Evolutionary conservation across 2,329 filamentous ascomycete species (phyloP), one percentile per base, ranked within the genome.

Genomic region (Verticillium isaacii): DNA sequence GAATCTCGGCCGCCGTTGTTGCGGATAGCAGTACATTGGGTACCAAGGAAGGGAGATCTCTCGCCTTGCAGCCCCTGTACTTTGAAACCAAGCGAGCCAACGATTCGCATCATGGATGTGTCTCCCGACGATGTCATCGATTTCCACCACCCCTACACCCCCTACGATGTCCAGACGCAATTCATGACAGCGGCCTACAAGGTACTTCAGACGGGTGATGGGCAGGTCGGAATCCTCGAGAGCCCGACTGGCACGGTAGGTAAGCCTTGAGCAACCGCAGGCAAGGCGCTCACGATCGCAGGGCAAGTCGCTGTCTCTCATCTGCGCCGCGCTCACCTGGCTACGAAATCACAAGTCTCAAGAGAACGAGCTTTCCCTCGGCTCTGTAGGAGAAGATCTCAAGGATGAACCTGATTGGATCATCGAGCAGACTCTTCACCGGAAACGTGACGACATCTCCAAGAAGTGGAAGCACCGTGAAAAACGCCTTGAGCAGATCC

Each of bases 251-350:
- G 93, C 74, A 90, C 86, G 65, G 83, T 84, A 71, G 66, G 77
- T 54, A 15, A 54, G 15, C 12, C 58, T 23, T 4, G 32, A 32
- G 11, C 3, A 52, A 52, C 45, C 7, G 9, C 19, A 52, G 8
- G 19, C 32, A 32, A 5, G 19, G 64, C 72, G 65, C 11, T 37
- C 19, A 56, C 14, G 11, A 12, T 45, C 19, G 17, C 65, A 90
- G 82, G 93, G 93, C 55, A 97, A 97, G 82, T 97, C 93, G 1
- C 77, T 97, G 55, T 97, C 93, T 66, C 81, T 97, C 32, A 95
- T 97, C 65, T 97, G 93, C 72, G 90, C 89, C 50, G 89, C 93
- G 6, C 75, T 97, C 69, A 96, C 93, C 2, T 97, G 93, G 93
- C 81, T 97, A n/a, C 88, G 93, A 57, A 85, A 91, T 61, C 85